Percentiles rank a stretch among this genome's conserved stretches.
Conservation (phyloP, 208 protist genomes). For the Leptomonas seymouri region DNA sequence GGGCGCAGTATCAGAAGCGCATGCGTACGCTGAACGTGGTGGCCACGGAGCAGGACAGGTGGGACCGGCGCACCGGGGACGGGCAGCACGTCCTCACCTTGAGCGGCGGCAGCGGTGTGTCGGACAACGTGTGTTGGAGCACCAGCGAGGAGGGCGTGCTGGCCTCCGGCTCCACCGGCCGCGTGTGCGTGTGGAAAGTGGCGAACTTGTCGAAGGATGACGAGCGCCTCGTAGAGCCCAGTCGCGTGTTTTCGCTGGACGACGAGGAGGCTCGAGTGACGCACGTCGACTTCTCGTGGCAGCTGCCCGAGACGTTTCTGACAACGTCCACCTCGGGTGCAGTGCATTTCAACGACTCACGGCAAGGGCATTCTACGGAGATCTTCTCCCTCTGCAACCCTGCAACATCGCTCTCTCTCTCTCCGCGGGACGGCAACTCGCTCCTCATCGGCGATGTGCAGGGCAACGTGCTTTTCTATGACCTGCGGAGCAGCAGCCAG, state of each 20-base stretch:
- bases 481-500: slow-evolving; percentile 60
- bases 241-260: slow-evolving; percentile 44
- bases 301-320: slow-evolving; percentile 49
- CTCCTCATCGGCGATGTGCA: slow-evolving; percentile 62
- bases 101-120: slow-evolving; percentile 49
- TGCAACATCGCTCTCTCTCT: slow-evolving; percentile 50
- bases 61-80: slow-evolving; percentile 73
- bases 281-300: slow-evolving; percentile 71
- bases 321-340: slow-evolving; percentile 46
- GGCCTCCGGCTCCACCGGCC: slow-evolving; percentile 60
- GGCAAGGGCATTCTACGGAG: slow-evolving; percentile 36
- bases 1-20: slow-evolving; percentile 69
- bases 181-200: slow-evolving; percentile 76
- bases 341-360: slow-evolving; percentile 62
- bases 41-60: slow-evolving; percentile 79
- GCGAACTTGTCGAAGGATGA: slow-evolving; percentile 77
- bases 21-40: slow-evolving; percentile 79
- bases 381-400: slow-evolving; percentile 51
- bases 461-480: slow-evolving; percentile 70
- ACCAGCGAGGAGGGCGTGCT: slow-evolving; percentile 61
- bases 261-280: slow-evolving; percentile 60
- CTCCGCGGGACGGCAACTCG: slow-evolving; percentile 56
- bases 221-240: slow-evolving; percentile 49
- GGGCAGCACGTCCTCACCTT: slow-evolving; percentile 88
- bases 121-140: slow-evolving; percentile 82